phyloP scores from a whole-genome alignment of 345 rosid genomes.

The Populus alba region DNA sequence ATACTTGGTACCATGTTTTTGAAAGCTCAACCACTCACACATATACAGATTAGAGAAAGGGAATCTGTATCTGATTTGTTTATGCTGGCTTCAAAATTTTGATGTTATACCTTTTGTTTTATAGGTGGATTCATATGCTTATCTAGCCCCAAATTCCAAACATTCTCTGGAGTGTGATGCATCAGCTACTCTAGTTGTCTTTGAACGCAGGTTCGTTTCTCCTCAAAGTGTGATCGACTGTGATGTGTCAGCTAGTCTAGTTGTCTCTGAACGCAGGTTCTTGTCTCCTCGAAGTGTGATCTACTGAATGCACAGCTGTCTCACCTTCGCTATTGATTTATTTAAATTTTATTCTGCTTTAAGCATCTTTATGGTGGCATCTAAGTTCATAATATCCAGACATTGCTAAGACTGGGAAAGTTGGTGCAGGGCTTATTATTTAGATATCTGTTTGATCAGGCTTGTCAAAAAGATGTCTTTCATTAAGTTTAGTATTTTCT shows the following conservation, averaged over 20 bases:
- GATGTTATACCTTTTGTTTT: conserved; percentile 6
- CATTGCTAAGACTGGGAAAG: conserved; percentile 2
- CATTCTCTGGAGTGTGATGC: conserved; percentile 53
- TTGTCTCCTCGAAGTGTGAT: conserved; percentile 1
- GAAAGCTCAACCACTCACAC: neutral
- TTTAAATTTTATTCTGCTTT: conserved; percentile 1
- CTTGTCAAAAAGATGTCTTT: neutral
- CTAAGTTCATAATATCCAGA: neutral
- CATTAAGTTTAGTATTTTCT: neutral
- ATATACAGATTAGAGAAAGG: neutral
- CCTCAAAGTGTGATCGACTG: neutral
- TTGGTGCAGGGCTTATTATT: conserved; percentile 1
- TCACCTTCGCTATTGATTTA: conserved; percentile 1
- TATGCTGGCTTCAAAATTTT: conserved; percentile 3
- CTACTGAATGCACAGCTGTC: neutral
- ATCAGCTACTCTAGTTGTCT: conserved; percentile 63
- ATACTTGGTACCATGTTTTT: neutral
- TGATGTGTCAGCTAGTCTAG: too few relatives aligned
- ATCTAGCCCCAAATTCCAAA: conserved; percentile 67
- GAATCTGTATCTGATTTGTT: neutral
- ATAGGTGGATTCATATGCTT: conserved; percentile 88
- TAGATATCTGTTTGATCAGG: neutral
- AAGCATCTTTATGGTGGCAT: neutral
- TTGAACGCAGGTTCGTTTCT: conserved; percentile 62
- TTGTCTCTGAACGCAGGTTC: too few relatives aligned